Base-by-base conservation (phyloP, 2,329 filamentous ascomycete species). In the Sporothrix euskadiensis region DNA sequence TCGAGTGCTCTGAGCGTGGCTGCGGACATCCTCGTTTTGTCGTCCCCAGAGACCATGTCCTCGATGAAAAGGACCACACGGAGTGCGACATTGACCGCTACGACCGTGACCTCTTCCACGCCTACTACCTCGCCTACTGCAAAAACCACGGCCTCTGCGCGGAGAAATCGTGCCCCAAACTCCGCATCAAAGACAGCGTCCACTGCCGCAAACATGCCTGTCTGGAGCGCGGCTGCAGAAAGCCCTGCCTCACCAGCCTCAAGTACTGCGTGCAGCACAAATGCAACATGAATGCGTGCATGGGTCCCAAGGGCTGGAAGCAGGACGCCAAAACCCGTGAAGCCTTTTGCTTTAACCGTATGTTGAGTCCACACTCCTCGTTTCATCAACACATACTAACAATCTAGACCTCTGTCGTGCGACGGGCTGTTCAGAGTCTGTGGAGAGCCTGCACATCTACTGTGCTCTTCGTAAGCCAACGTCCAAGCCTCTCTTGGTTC, bases 181-280 rank as follows among this genome's bases (percentile, higher is more conserved):
- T 74, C 3, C 69, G 74, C 22, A 39, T 73, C 14, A 66, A 47
- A 16, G 59, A 52, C 4, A 69, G 73, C 9, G n/a, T 41, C 1
- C 52, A 73, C 71, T 76, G 75, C 68, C 68, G 63, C 32, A 72
- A 73, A 49, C 75, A 76, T 32, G 74, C 69, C 52, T 76, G 75
- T 26, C n/a, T 47, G 4, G 75, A 76, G 49, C 71, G 68, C 35
- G 73, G 65, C 71, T 76, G 75, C 57, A 10, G 1, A 26, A 44
- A 49, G 3, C 54, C 56, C 52, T 70, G 61, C 26, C 12, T 19
- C 16, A 65, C 57, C 16, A 32, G 35, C 7, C 32, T 59, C 35
- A 72, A 65, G 26, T 76, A 63, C 49, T 76, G 75, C 57, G 56
- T 63, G 7, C 12, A 2, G 1, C 75, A 74, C 75, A 35, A 4